Evolutionary conservation across 805 yeast species (phyloP), one percentile per base, ranked within the genome.

Genomic region (Yamadazyma sp.): DNA sequence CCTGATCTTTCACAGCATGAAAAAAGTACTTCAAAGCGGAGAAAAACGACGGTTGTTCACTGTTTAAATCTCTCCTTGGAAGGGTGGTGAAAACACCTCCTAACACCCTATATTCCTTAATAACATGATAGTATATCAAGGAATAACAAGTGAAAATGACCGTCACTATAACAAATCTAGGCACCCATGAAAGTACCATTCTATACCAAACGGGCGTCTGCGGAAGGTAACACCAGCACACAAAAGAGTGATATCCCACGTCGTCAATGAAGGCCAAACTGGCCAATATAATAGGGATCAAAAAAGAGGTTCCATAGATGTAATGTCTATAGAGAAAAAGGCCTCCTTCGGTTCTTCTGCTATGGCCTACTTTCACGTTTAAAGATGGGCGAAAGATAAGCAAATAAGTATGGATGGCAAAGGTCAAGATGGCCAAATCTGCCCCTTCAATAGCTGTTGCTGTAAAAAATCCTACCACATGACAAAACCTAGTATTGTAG

Each of bases 391-490:
- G 65, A 57, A 86, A 84, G 4, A 89, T 82, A 20, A 87, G 62
- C 28, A 88, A 54, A 18, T 79, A 86, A 7, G 91, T 83, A 60
- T 89, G 96, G 11, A 88, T 60, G 1, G 96, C 95, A 61, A 89
- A 84, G 23, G 82, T 73, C 21, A 87, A 64, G 36, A 88, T 89
- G 12, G 93, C 89, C 23, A 87, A 54, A 59, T 89, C 97, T 1
- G 90, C 88, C 14, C 95, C 95, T 59, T 86, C 95, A 10, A 84
- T 82, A 15, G 87, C 73, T 26, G 80, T 70, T 3, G 90, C 85
- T 1, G 95, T 84, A 59, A 86, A 80, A 68, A 84, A 88, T 2
- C 95, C 96, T 23, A 83, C 72, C 4, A 78, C 75, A 52, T 80
- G 77, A 49, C 82, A 77, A 53, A 83, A 77, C 20, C 56, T 58